Conservation (phyloP, 2,329 filamentous ascomycete species). For the Aureobasidium sp. region DNA sequence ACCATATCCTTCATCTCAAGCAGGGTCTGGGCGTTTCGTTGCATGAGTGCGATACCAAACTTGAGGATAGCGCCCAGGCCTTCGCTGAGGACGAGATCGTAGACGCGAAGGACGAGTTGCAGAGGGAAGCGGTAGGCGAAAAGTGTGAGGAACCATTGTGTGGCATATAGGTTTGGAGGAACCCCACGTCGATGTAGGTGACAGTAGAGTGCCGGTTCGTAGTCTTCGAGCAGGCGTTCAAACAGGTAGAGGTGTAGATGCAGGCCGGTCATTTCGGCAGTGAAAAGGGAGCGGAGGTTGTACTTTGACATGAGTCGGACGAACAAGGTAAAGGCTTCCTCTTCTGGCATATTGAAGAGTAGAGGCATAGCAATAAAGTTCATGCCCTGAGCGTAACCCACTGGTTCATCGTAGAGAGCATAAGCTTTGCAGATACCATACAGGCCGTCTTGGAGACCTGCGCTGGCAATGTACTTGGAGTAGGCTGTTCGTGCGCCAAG, state of each 20-base stretch:
- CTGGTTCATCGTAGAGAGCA: slow-evolving; percentile 85
- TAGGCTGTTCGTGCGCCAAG: slow-evolving; percentile 89
- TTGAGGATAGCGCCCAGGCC: slow-evolving; percentile 82
- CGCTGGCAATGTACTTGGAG: slow-evolving; percentile 87
- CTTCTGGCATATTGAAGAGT: slow-evolving; percentile 95
- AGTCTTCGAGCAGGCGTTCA: slow-evolving; percentile 84
- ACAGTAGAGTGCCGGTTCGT: slow-evolving; percentile 89
- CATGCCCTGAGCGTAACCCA: slow-evolving; percentile 97
- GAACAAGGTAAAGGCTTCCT: slow-evolving; percentile 89
- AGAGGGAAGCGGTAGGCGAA: slow-evolving; percentile 97
- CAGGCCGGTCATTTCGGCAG: slow-evolving; percentile 91
- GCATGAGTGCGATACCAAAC: slow-evolving; percentile 93
- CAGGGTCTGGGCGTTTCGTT: slow-evolving; percentile 74
- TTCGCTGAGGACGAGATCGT: slow-evolving; percentile 89
- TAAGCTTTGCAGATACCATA: slow-evolving; percentile 98
- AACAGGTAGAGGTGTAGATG: slow-evolving; percentile 94
- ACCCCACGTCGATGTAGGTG: slow-evolving; percentile 84
- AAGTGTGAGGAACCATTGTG: slow-evolving; percentile 98
- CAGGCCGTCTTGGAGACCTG: slow-evolving; percentile 84
- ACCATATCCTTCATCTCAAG: slow-evolving; percentile 86
- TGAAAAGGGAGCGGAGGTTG: slow-evolving; percentile 81
- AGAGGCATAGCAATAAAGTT: slow-evolving; percentile 97
- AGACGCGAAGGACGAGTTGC: slow-evolving; percentile 91
- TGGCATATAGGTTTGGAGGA: slow-evolving; percentile 86
- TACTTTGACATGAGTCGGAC: slow-evolving; percentile 97